Evolutionary conservation across 2,329 filamentous ascomycete genomes (phyloP).

Genomic region (Pestalotiopsis sp.): DNA sequence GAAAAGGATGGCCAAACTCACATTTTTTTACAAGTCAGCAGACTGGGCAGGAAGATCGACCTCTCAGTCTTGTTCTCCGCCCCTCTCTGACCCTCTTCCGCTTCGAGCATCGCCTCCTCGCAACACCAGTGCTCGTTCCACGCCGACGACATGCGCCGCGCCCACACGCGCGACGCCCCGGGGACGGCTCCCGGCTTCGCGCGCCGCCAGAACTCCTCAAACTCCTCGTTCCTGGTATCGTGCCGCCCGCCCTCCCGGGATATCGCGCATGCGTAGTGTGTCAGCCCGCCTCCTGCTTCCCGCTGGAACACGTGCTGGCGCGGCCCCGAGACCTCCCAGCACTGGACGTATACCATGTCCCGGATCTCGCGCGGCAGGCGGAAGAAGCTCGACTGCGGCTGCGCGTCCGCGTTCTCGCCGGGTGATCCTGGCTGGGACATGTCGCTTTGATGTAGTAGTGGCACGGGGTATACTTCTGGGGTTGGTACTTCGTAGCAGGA

Average conservation of each 20-base stretch:
- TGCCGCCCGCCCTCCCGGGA: conserved; percentile 12
- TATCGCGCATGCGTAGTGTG: conserved; percentile 25
- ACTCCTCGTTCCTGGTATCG: conserved; percentile 21
- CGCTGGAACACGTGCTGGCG: conserved; percentile 23
- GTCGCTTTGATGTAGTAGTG: not conserved
- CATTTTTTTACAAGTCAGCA: conserved; percentile 23
- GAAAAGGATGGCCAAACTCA: conserved; percentile 12
- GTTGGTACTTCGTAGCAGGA: too few relatives aligned
- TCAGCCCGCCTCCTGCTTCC: conserved; percentile 10
- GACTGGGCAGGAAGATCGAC: conserved; percentile 20
- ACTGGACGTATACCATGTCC: conserved; percentile 26
- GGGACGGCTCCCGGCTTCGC: conserved; percentile 14
- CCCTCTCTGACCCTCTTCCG: not conserved
- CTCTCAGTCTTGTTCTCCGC: not conserved
- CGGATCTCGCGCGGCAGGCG: conserved; percentile 24
- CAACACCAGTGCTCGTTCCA: conserved; percentile 28
- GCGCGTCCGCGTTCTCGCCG: conserved; percentile 12
- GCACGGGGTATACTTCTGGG: not conserved
- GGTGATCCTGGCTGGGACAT: not conserved
- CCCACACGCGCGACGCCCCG: conserved; percentile 20
- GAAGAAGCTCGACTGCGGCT: conserved; percentile 22
- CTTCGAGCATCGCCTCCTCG: conserved; percentile 22
- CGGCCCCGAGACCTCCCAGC: conserved; percentile 23
- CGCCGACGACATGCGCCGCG: conserved; percentile 21
- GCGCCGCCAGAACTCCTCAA: conserved; percentile 18